A percentile compares a stretch with the other conserved stretches of the same genome.
These are phyloP conservation scores for Solanum chacoense DNA, from an alignment of 305 asterid species.

Conservation along the genomic window DNA sequence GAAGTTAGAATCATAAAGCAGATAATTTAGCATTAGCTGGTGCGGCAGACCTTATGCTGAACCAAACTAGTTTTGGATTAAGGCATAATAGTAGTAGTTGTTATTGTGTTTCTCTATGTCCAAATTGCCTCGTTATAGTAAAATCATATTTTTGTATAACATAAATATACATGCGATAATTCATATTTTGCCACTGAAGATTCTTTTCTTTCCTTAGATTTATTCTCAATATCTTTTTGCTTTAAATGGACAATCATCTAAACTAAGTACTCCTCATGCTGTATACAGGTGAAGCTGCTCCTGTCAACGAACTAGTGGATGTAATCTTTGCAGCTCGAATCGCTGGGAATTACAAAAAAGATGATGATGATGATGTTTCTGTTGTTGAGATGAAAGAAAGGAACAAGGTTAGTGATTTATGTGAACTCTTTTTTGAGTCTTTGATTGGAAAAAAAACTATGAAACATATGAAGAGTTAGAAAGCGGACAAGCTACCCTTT, in stretches of 20 bases:
- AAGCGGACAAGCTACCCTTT: neutral
- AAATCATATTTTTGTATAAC: neutral
- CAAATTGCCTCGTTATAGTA: neutral
- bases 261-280: conserved; percentile 11
- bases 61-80: neutral
- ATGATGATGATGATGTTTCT: conserved; percentile 17
- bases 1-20: neutral
- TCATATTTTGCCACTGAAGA: neutral
- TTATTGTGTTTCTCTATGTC: neutral
- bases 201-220: neutral
- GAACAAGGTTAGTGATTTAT: conserved; percentile 32
- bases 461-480: neutral
- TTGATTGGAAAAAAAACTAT: neutral
- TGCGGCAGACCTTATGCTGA: neutral
- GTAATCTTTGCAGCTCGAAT: conserved; percentile 76
- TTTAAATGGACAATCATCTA: neutral
- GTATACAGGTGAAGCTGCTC: conserved; percentile 56
- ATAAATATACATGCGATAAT: neutral
- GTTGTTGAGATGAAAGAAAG: conserved; percentile 26
- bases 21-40: neutral
- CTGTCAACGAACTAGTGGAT: conserved; percentile 55
- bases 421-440: neutral
- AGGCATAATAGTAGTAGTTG: neutral
- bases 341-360: conserved; percentile 51
- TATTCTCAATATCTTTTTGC: neutral